Base-by-base conservation (phyloP, 352 stramenopile genomes). In the Chrysophaeum taylorii region DNA sequence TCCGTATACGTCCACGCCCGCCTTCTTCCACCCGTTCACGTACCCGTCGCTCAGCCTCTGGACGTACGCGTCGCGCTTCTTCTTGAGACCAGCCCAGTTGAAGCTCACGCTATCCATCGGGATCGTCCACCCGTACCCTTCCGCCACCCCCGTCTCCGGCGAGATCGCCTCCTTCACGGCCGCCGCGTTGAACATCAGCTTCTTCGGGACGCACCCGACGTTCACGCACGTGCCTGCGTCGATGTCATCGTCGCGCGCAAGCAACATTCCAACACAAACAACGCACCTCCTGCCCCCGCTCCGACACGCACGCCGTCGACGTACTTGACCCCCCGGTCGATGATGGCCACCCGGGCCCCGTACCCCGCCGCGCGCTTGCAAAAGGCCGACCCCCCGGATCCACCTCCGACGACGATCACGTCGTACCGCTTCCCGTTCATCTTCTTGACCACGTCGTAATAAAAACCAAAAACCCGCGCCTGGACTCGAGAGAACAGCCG, bases 111-210 rank as follows among this genome's bases (percentile, higher is more conserved):
- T 79, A 76, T 77, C 74, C 66, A 85, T 84, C 61, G 70, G 33
- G 71, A 54, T 23, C 7, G n/a, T n/a, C n/a, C n/a, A n/a, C n/a
- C n/a, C n/a, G n/a, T n/a, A n/a, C n/a, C n/a, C n/a, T n/a, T n/a
- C n/a, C n/a, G n/a, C n/a, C n/a, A n/a, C n/a, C n/a, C n/a, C 78
- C 21, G 79, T 75, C 77, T 97, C 93, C 12, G 69, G 35, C 69
- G 90, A 81, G 50, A 95, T 79, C 14, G 82, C 69, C 71, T 97
- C 90, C 54, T 89, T 85, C 0, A 97, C 82, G 35, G 96, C 70
- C 42, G 91, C 88, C 70, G 92, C 94, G 75, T 96, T 88, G 76
- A 90, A 97, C 92, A 98, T 98, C 60, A 98, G 82, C 81, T 99
- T 99, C 82, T 98, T 98, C 23, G 94, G 93, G 53, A 35, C 37